Conservation (phyloP, 2,329 filamentous ascomycete species). For the Exophiala spinifera region DNA sequence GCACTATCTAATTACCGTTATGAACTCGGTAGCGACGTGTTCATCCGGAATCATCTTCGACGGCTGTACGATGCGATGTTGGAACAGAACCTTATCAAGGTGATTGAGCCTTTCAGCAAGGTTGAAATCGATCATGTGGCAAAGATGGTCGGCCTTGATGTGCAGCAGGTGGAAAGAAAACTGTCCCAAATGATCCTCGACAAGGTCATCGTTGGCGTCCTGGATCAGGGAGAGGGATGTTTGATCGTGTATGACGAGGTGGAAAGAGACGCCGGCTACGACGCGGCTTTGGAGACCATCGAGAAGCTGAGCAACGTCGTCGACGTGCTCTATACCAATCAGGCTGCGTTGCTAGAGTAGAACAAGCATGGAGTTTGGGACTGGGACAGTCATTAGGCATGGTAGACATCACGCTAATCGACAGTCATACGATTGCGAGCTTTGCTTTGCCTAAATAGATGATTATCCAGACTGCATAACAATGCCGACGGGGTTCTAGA, state of each 20-base stretch:
- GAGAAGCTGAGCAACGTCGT: slow-evolving; percentile 97
- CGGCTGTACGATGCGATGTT: slow-evolving; percentile 97
- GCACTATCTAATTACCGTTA: slow-evolving; percentile 86
- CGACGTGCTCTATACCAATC: slow-evolving; percentile 95
- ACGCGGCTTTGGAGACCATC: slow-evolving; percentile 89
- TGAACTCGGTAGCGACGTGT: slow-evolving; percentile 89
- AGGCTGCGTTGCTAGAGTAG: slow-evolving; percentile 91
- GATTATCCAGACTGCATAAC: neutral
- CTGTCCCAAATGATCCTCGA: slow-evolving; percentile 99
- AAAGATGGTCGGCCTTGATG: slow-evolving; percentile 95
- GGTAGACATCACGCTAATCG: neutral
- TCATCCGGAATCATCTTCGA: slow-evolving; percentile 94
- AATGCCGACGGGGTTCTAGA: neutral
- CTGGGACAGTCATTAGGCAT: neutral
- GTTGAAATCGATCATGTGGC: slow-evolving; percentile 97
- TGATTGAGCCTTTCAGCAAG: slow-evolving; percentile 96
- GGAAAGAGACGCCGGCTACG: slow-evolving; percentile 87
- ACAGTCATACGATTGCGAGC: too few relatives aligned
- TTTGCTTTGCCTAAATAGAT: too few relatives aligned
- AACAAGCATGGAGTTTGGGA: slow-evolving; percentile 15
- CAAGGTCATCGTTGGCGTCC: slow-evolving; percentile 95
- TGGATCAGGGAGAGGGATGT: slow-evolving; percentile 96
- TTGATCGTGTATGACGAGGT: slow-evolving; percentile 97
- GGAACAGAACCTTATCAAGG: slow-evolving; percentile 99
- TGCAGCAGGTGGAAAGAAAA: slow-evolving; percentile 95